phyloP scores from a whole-genome alignment of 2,329 filamentous ascomycete genomes.

The Paraconiothyrium brasiliense region DNA sequence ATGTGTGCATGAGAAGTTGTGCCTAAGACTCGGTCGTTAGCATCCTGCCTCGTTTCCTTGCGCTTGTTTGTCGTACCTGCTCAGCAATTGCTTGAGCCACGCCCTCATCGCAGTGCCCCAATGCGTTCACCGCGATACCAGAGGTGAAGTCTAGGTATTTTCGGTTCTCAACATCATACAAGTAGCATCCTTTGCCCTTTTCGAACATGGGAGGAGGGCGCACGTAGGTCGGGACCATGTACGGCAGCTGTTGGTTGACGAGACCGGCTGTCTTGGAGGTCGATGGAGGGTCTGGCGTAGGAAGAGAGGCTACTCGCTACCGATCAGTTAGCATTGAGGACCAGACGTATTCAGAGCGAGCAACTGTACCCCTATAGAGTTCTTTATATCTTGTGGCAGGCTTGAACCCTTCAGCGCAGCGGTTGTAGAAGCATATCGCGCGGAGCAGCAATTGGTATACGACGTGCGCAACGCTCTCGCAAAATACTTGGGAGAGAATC shows the following conservation, averaged over 20 bases:
- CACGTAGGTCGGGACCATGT: conserved; percentile 95
- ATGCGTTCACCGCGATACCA: conserved; percentile 92
- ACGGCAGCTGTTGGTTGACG: conserved; percentile 78
- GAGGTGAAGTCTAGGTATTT: conserved; percentile 94
- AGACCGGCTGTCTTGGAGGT: conserved; percentile 80
- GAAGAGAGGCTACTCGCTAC: conserved; percentile 53
- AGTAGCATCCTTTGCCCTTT: conserved; percentile 83
- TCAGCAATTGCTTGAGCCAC: conserved; percentile 78
- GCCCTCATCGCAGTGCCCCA: conserved; percentile 89
- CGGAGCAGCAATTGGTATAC: conserved; percentile 29
- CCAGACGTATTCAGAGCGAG: too few relatives aligned
- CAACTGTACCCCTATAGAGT: conserved; percentile 52
- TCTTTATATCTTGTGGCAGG: conserved; percentile 52
- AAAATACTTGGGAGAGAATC: conserved; percentile 38
- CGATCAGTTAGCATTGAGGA: conserved; percentile 19
- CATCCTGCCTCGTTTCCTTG: background rate
- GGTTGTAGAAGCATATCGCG: conserved; percentile 52
- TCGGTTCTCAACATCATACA: conserved; percentile 90
- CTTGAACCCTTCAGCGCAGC: conserved; percentile 50
- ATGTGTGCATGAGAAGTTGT: conserved; percentile 84
- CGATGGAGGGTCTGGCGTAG: conserved; percentile 76
- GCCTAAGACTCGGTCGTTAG: conserved; percentile 46
- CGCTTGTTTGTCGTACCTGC: conserved; percentile 63
- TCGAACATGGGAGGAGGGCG: conserved; percentile 91
- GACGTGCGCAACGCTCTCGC: conserved; percentile 38